Evolutionary conservation across 768 basidiomycete genomes (phyloP).

Genomic region (Podaxis sp.): DNA sequence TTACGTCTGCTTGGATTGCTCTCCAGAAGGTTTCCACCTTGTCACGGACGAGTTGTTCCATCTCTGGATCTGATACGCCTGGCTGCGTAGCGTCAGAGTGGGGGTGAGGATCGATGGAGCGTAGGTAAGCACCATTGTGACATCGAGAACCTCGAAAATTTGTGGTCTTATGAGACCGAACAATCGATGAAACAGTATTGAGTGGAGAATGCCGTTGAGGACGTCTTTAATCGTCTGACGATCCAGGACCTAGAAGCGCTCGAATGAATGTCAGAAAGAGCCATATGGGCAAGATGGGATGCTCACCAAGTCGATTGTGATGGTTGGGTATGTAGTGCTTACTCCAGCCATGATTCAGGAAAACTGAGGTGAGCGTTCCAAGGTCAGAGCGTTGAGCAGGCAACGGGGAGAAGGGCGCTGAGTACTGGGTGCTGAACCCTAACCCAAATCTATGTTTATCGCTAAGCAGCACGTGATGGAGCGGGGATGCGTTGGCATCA

Average conservation of each 20-base stretch:
- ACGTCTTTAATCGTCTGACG: slow-evolving; percentile 72
- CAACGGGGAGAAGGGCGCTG: slow-evolving; percentile 9
- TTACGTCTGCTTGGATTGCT: slow-evolving; percentile 61
- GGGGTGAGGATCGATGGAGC: neutral
- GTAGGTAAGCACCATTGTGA: slow-evolving; percentile 63
- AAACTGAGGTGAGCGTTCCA: neutral
- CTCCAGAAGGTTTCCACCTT: slow-evolving; percentile 83
- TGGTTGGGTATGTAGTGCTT: slow-evolving; percentile 36
- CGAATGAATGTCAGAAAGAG: slow-evolving; percentile 13
- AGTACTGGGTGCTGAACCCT: slow-evolving; percentile 9
- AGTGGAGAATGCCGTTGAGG: slow-evolving; percentile 73
- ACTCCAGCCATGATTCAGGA: slow-evolving; percentile 3
- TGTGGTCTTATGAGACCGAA: slow-evolving; percentile 79
- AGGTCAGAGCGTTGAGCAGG: neutral
- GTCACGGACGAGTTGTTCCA: slow-evolving; percentile 69
- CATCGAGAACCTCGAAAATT: slow-evolving; percentile 77
- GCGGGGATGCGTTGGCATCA: neutral
- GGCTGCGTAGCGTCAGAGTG: slow-evolving; percentile 45
- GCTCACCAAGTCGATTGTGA: slow-evolving; percentile 51
- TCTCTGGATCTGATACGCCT: slow-evolving; percentile 71
- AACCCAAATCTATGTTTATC: slow-evolving; percentile 21
- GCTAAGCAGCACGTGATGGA: neutral
- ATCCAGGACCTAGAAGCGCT: slow-evolving; percentile 58
- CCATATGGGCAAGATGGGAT: neutral
- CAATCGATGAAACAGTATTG: slow-evolving; percentile 80